A percentile compares a stretch with the other conserved stretches of the same genome.
phyloP scores from a whole-genome alignment of 768 basidiomycete species.

The Cyathus striatus region DNA sequence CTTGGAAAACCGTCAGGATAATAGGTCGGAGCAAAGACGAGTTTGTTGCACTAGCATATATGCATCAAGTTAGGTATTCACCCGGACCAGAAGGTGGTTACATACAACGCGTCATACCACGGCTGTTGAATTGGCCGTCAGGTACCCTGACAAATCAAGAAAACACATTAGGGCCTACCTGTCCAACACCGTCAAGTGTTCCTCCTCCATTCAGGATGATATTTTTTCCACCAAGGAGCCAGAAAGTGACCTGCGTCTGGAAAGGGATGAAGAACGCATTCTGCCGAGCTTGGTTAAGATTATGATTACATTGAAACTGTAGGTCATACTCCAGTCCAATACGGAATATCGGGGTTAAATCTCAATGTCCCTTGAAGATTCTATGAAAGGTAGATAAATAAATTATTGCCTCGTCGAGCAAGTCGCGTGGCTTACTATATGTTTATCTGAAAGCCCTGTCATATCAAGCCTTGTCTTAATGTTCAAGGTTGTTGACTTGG shows the following conservation, averaged over 20 bases:
- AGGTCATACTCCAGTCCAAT: constrained; percentile 46
- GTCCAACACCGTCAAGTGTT: constrained; percentile 62
- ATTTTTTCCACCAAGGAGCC: constrained; percentile 48
- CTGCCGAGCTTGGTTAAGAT: no score
- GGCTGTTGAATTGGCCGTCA: no score
- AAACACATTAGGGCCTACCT: constrained; percentile 26
- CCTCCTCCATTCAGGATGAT: constrained; percentile 53
- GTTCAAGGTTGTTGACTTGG: constrained; percentile 40
- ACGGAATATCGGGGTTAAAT: constrained; percentile 44
- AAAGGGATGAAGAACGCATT: constrained; percentile 50
- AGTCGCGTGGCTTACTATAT: constrained; percentile 31
- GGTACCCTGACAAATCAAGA: background rate
- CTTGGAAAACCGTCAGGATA: constrained; percentile 49
- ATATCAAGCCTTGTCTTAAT: constrained; percentile 48
- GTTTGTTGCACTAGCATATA: constrained; percentile 31
- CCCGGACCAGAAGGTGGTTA: background rate
- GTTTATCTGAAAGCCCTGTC: constrained; percentile 44
- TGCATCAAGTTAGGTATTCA: background rate
- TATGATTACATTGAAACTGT: no score
- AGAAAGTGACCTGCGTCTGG: constrained; percentile 50
- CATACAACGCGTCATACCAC: constrained; percentile 52
- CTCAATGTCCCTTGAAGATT: constrained; percentile 44
- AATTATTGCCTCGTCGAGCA: background rate
- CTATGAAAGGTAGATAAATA: constrained; percentile 18
- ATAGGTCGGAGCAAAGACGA: constrained; percentile 48